phyloP scores from a whole-genome alignment of 371 early-diverging fungal species.

The Rhizopus delemar region DNA sequence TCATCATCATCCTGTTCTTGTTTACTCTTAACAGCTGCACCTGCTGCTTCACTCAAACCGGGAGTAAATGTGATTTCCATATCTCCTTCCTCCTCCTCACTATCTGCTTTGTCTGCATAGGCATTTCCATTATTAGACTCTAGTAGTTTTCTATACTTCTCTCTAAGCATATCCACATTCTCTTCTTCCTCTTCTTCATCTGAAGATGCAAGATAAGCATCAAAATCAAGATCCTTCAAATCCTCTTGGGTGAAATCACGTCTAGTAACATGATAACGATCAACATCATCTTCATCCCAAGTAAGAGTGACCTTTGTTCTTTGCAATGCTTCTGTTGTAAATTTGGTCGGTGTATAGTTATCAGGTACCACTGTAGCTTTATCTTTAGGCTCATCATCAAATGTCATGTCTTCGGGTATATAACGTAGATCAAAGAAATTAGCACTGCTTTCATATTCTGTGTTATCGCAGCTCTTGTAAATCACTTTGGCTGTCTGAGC shows the following conservation, averaged over 20 bases:
- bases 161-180: conserved; percentile 55
- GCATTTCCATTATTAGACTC: conserved; percentile 32
- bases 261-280: conserved; percentile 76
- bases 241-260: conserved; percentile 87
- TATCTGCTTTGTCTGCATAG: conserved; percentile 49
- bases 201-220: conserved; percentile 82
- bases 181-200: conserved; percentile 70
- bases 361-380: conserved; percentile 73
- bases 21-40: conserved; percentile 57
- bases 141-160: conserved; percentile 71
- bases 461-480: conserved; percentile 86
- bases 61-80: conserved; percentile 97
- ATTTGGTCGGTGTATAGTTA: conserved; percentile 77
- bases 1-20: conserved; percentile 35
- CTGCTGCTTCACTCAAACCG: conserved; percentile 79
- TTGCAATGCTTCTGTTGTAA: conserved; percentile 87
- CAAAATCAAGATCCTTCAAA: conserved; percentile 89
- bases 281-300: conserved; percentile 96
- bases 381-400: conserved; percentile 77
- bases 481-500: conserved; percentile 82
- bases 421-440: conserved; percentile 97
- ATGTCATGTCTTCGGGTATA: conserved; percentile 91
- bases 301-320: conserved; percentile 92
- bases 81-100: conserved; percentile 65
- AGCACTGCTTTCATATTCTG: conserved; percentile 91